Conservation (phyloP, 805 yeast species). For the Myxozyma nipponensis region DNA sequence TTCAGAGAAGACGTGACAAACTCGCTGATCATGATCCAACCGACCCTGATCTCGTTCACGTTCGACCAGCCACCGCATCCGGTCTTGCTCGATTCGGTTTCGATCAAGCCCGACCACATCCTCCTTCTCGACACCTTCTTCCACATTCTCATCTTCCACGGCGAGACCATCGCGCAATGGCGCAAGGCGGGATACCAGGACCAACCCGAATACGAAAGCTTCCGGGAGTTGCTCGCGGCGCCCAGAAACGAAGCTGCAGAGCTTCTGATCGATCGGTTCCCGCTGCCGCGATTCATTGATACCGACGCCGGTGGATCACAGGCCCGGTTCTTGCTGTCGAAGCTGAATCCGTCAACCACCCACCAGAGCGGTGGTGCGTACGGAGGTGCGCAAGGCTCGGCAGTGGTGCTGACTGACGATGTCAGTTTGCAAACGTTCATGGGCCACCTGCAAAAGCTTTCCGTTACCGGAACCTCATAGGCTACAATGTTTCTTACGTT, state of each 20-base stretch:
- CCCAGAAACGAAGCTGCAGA: conserved; percentile 92
- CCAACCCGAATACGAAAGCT: conserved; percentile 81
- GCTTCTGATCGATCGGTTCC: conserved; percentile 88
- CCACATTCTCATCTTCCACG: conserved; percentile 93
- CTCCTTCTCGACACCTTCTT: conserved; percentile 90
- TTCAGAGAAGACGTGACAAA: conserved; percentile 88
- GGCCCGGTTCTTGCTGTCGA: conserved; percentile 92
- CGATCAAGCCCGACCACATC: conserved; percentile 83
- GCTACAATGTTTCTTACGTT: background rate
- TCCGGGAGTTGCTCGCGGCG: conserved; percentile 78
- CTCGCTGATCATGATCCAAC: conserved; percentile 95
- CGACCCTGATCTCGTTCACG: conserved; percentile 82
- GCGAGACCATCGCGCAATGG: conserved; percentile 94
- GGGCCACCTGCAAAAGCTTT: conserved; percentile 88
- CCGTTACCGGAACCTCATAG: conserved; percentile 48
- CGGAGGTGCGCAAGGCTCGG: conserved; percentile 51
- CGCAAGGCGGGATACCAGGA: conserved; percentile 93
- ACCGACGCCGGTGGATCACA: conserved; percentile 99
- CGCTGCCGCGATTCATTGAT: conserved; percentile 94
- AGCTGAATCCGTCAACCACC: conserved; percentile 89
- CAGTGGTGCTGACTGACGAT: conserved; percentile 93
- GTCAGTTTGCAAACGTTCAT: conserved; percentile 92
- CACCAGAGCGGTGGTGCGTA: conserved; percentile 53
- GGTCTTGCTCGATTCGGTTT: conserved; percentile 87
- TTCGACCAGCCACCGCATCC: conserved; percentile 85